Conservation (phyloP, 164 flowering plant genomes). For the Magnolia officinalis region DNA sequence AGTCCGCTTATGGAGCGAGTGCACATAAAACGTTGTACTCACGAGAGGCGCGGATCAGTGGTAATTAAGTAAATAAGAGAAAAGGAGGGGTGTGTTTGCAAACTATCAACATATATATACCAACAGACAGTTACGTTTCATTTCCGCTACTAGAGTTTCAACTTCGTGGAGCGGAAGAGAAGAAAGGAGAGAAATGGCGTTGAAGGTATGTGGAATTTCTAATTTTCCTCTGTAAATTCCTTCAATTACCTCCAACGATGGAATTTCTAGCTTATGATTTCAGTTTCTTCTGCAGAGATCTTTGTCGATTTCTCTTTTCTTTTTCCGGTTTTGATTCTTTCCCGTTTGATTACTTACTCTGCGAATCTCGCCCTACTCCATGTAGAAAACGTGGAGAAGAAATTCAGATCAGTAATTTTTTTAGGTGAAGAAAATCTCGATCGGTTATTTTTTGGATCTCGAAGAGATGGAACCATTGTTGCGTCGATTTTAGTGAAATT, state of each 20-base stretch:
- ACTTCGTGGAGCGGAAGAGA: background rate
- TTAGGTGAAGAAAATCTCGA: background rate
- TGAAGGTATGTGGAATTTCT: background rate
- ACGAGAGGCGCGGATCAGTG: too few species aligned
- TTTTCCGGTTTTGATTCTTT: too few species aligned
- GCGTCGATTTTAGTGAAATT: background rate
- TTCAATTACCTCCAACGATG: background rate
- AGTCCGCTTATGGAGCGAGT: too few species aligned
- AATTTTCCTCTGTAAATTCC: background rate
- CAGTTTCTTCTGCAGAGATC: background rate
- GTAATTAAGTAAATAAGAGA: too few species aligned
- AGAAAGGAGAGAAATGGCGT: background rate
- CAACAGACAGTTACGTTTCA: too few species aligned
- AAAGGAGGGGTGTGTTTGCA: too few species aligned
- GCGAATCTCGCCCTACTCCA: background rate
- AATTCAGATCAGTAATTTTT: background rate
- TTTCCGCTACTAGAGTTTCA: too few species aligned
- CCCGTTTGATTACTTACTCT: background rate
- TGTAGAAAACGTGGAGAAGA: background rate
- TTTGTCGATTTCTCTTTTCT: background rate
- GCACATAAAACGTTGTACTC: too few species aligned
- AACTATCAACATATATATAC: too few species aligned
- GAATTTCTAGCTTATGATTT: background rate
- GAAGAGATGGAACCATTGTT: background rate
- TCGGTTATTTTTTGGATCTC: background rate